A percentile compares a stretch with the other conserved stretches of the same genome.
phyloP scores from a whole-genome alignment of 2,329 filamentous ascomycete species.

The Dactylonectria estremocensis region DNA sequence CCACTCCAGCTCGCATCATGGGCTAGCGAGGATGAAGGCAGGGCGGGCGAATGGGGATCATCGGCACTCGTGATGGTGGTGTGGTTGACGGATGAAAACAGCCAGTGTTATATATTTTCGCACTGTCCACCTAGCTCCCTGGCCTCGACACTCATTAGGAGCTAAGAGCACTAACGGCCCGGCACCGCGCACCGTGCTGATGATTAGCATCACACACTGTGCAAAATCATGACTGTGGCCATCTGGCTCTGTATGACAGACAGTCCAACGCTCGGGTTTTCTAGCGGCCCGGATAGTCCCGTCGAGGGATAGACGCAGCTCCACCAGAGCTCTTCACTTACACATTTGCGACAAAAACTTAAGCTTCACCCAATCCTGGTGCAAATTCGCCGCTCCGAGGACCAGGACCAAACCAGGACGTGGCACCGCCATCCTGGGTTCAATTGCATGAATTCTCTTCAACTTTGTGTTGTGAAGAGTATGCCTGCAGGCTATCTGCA shows the following conservation, averaged over 20 bases:
- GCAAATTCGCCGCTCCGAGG: neutral
- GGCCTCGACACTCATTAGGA: too few species aligned
- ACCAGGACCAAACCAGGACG: neutral
- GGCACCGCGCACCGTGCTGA: neutral
- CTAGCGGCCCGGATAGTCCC: slow-evolving; percentile 40
- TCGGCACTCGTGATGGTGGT: slow-evolving; percentile 23
- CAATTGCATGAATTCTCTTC: neutral
- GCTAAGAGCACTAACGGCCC: too few species aligned
- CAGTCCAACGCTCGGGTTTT: slow-evolving; percentile 38
- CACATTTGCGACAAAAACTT: slow-evolving; percentile 28
- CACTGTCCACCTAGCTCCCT: neutral
- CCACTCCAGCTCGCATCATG: slow-evolving; percentile 22
- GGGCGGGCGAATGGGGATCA: slow-evolving; percentile 26
- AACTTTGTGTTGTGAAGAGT: slow-evolving; percentile 5
- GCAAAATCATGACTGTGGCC: neutral
- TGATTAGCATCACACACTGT: neutral
- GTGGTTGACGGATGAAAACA: slow-evolving; percentile 11
- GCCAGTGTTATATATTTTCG: too few species aligned
- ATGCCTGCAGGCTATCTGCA: slow-evolving; percentile 11
- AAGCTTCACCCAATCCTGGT: slow-evolving; percentile 10
- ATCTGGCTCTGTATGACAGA: neutral
- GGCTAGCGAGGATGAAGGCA: slow-evolving; percentile 1
- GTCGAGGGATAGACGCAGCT: slow-evolving; percentile 11
- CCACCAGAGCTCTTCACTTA: slow-evolving; percentile 28
- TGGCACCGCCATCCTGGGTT: neutral